Evolutionary conservation across 1,284 basidiomycete genomes (phyloP), one percentile per base, ranked within the genome.

Genomic region (Farysia itapuensis): DNA sequence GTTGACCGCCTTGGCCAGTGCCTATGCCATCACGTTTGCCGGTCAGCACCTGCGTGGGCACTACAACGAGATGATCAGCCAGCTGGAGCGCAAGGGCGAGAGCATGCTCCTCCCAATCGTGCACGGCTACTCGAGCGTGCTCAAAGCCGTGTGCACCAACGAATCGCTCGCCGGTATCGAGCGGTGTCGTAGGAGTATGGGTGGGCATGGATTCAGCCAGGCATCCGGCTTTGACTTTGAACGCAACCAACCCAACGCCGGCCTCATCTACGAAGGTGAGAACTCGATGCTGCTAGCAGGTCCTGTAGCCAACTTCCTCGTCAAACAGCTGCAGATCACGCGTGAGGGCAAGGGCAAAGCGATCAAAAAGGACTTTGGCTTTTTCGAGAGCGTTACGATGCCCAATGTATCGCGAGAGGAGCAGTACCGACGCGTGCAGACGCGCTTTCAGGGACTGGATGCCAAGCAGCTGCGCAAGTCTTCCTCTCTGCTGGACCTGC

Each of bases 221-320:
- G 64, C 64, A 5, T 34, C 47, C 11, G 65, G 67, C 14, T 57
- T 70, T 19, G 67, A 70, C 40, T 64, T 67, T 35, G 67, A 67
- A 28, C 43, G 54, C 20, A 63, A 67, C 24, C 67, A 70, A 45
- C 67, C 67, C 21, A 60, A 54, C 15, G 65, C 65, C n/a, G 61
- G 61, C 11, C 41, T 70, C 16, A 70, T 64, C 23, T 70, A 70
- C 32, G 67, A 70, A 32, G 67, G 65, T 4, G 67, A 70, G 15
- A 70, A 67, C 26, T 56, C 67, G 30, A 67, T 70, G 61, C 53
- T 70, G 12, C 38, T 70, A 20, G 49, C 58, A 5, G 64, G 64
- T 4, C 67, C 67, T 1, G 59, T 52, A 4, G 50, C 65, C 25
- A 67, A 66, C 42, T 70, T 70, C 36, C 40, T 67, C 29, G 36